phyloP scores from a whole-genome alignment of 108 stramenopile genomes.

The Cyclotella sp. region DNA sequence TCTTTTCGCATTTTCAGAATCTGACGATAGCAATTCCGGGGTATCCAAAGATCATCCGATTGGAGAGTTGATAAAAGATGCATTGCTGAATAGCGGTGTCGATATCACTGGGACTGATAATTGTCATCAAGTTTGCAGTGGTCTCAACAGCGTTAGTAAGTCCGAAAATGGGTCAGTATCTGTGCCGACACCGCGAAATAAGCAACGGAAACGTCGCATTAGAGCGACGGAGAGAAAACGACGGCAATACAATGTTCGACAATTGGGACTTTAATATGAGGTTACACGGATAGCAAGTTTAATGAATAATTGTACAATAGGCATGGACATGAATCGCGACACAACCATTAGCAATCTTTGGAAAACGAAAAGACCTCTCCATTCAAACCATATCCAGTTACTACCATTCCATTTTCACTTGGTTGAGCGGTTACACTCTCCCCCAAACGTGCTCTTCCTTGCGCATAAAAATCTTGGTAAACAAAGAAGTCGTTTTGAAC shows the following conservation, averaged over 20 bases:
- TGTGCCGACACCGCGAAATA: slow-evolving; percentile 47
- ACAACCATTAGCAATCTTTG: slow-evolving; percentile 33
- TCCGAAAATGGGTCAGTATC: slow-evolving; percentile 18
- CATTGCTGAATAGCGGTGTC: slow-evolving; percentile 27
- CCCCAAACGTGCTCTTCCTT: slow-evolving; percentile 14
- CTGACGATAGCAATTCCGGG: neutral
- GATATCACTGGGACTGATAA: slow-evolving; percentile 37
- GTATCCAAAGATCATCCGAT: slow-evolving; percentile 19
- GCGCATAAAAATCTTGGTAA: slow-evolving; percentile 14
- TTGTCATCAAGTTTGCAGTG: slow-evolving; percentile 45
- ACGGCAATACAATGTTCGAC: neutral
- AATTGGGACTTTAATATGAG: too few relatives aligned
- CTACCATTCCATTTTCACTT: slow-evolving; percentile 17
- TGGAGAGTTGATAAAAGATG: slow-evolving; percentile 32
- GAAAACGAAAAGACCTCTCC: slow-evolving; percentile 37
- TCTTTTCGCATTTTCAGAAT: neutral
- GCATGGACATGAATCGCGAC: neutral
- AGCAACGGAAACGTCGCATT: slow-evolving; percentile 34
- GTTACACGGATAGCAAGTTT: too few relatives aligned
- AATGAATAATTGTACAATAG: too few relatives aligned
- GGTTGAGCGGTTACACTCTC: slow-evolving; percentile 27
- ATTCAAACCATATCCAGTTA: slow-evolving; percentile 27
- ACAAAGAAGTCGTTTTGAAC: slow-evolving; percentile 19
- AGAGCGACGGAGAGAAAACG: slow-evolving; percentile 25
- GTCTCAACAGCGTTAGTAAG: neutral